Conservation (phyloP, 352 stramenopile genomes). For the Phytopythium mirpurense region DNA sequence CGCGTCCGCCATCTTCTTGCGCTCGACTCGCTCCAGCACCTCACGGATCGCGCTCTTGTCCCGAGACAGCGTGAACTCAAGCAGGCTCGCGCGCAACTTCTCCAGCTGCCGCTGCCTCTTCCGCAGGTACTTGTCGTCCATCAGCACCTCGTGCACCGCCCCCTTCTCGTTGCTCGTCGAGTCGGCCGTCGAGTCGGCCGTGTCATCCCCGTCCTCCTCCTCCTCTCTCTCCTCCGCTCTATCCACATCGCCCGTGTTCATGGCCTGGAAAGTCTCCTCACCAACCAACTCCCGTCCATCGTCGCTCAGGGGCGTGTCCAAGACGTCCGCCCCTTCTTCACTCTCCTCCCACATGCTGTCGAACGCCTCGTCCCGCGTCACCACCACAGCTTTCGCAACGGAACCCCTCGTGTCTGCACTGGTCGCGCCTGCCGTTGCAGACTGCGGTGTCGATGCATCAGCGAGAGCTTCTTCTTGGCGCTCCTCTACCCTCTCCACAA, state of each 20-base stretch:
- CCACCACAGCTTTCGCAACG: constrained; percentile 8
- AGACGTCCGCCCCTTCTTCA: constrained; percentile 28
- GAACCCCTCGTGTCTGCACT: neutral
- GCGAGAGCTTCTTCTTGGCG: neutral
- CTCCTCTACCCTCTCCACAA: neutral
- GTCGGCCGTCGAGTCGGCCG: constrained; percentile 12
- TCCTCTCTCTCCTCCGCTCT: constrained; percentile 23
- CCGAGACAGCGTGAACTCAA: constrained; percentile 38
- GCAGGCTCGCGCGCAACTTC: constrained; percentile 43
- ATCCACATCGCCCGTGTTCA: no score
- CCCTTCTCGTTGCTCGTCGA: constrained; percentile 3
- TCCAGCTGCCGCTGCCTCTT: constrained; percentile 75
- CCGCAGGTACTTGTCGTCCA: constrained; percentile 74
- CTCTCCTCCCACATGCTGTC: constrained; percentile 73
- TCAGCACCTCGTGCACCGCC: constrained; percentile 37
- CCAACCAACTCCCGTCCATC: neutral
- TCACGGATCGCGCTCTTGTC: constrained; percentile 49
- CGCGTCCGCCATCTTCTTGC: constrained; percentile 74
- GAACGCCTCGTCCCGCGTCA: constrained; percentile 73
- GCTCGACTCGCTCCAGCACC: constrained; percentile 55
- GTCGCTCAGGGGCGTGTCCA: neutral
- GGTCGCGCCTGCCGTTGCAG: no score
- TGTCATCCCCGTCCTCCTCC: constrained; percentile 21
- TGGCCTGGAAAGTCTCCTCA: neutral
- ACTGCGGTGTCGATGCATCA: neutral